A percentile compares a stretch with the other conserved stretches of the same genome.
Evolutionary conservation across 2,329 filamentous ascomycete species (phyloP).

Genomic region (Sporothrix humicola): DNA sequence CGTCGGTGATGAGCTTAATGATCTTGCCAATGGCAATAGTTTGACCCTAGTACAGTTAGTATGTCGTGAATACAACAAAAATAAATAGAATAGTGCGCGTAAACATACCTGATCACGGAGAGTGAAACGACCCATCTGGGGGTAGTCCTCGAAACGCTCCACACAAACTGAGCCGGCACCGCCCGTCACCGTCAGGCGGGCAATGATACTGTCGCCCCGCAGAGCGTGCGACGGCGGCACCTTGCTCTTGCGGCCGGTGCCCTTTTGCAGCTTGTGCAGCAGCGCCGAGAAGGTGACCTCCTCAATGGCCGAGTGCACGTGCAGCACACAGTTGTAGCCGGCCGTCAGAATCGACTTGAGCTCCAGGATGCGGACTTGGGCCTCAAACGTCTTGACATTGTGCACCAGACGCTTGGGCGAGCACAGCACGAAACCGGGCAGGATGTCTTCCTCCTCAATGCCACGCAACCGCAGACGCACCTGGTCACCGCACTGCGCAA

Average conservation of each 20-base stretch:
- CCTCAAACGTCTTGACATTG: slow-evolving; percentile 87
- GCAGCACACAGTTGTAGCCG: slow-evolving; percentile 96
- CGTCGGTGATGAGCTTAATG: slow-evolving; percentile 72
- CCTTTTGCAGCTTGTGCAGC: slow-evolving; percentile 94
- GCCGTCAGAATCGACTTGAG: slow-evolving; percentile 92
- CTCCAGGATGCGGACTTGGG: slow-evolving; percentile 93
- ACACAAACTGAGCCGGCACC: slow-evolving; percentile 88
- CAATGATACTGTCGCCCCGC: slow-evolving; percentile 83
- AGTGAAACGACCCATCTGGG: slow-evolving; percentile 90
- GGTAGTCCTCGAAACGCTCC: slow-evolving; percentile 93
- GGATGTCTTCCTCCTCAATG: slow-evolving; percentile 95
- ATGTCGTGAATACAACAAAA: slow-evolving; percentile 30
- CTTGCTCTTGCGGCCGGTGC: slow-evolving; percentile 92
- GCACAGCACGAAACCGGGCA: slow-evolving; percentile 95
- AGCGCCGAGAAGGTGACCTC: slow-evolving; percentile 90
- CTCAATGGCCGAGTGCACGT: slow-evolving; percentile 96
- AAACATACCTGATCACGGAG: slow-evolving; percentile 78
- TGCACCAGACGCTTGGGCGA: slow-evolving; percentile 93
- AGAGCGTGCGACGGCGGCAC: slow-evolving; percentile 89
- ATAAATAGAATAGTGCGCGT: not conserved
- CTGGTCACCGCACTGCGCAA: slow-evolving; percentile 91
- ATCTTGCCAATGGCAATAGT: slow-evolving; percentile 99
- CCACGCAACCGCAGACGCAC: slow-evolving; percentile 90
- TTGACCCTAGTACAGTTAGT: slow-evolving; percentile 70
- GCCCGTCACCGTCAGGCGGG: slow-evolving; percentile 83